phyloP scores from a whole-genome alignment of 2,329 filamentous ascomycete genomes.

The Colletotrichum nymphaeae region DNA sequence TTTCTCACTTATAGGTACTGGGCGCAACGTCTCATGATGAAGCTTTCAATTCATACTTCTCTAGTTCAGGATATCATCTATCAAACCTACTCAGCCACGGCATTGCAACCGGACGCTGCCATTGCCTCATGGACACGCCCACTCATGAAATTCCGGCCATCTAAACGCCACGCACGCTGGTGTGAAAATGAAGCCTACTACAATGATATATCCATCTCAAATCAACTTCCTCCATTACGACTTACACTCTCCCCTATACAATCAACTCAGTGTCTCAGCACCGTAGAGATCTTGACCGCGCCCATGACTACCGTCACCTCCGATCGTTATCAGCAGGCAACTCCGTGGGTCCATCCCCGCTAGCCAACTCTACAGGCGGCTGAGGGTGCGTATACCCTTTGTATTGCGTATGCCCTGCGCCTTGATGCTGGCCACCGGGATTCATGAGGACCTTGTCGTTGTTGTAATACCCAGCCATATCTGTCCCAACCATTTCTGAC shows the following conservation, averaged over 20 bases:
- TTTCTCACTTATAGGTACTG: too few species aligned
- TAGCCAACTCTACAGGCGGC: slow-evolving; percentile 8
- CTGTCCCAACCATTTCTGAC: slow-evolving; percentile 14
- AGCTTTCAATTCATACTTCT: neutral
- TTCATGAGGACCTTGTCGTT: slow-evolving; percentile 31
- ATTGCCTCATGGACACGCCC: neutral
- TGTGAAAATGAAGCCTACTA: neutral
- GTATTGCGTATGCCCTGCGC: slow-evolving; percentile 11
- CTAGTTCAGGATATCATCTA: neutral
- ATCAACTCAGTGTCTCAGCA: neutral
- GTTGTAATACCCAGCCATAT: slow-evolving; percentile 21
- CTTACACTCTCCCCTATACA: neutral
- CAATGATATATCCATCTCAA: slow-evolving; percentile 12
- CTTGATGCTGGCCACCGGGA: neutral
- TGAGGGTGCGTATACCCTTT: slow-evolving; percentile 11
- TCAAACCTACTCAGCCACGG: neutral
- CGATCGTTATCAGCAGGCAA: slow-evolving; percentile 5
- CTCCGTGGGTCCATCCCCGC: slow-evolving; percentile 7
- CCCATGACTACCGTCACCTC: neutral
- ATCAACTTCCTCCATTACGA: neutral
- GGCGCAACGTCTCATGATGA: too few species aligned
- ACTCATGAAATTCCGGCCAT: slow-evolving; percentile 1
- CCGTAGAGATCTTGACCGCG: neutral
- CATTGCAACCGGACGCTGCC: too few species aligned
- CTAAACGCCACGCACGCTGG: neutral